Percentiles rank a stretch among this genome's conserved stretches.
phyloP scores from a whole-genome alignment of 2,329 filamentous ascomycete genomes.

The Trichoderma atrobrunneum region DNA sequence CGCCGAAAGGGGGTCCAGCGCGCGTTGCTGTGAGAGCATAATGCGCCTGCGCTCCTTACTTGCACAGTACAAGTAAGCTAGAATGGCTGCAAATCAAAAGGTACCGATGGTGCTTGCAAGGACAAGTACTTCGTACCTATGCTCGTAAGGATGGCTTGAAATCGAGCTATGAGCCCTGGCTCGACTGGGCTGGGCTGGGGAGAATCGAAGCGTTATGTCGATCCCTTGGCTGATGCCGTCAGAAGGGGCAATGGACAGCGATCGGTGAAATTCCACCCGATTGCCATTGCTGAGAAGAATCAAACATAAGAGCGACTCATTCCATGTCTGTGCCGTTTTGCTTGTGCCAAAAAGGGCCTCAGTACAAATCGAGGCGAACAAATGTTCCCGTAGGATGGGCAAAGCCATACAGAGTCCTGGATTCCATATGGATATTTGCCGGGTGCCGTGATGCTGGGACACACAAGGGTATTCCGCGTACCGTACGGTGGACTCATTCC shows the following conservation, averaged over 20 bases:
- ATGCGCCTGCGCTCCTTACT: background rate
- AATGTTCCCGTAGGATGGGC: background rate
- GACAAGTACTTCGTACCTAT: background rate
- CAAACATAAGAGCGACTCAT: background rate
- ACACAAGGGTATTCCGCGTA: background rate
- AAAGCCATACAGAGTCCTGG: background rate
- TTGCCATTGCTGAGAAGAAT: background rate
- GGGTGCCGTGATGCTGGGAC: background rate
- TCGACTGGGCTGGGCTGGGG: background rate
- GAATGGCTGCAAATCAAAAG: background rate
- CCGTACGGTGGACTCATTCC: background rate
- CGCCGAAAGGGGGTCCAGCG: background rate
- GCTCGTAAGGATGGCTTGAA: background rate
- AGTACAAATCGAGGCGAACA: background rate
- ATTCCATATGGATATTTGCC: background rate
- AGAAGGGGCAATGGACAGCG: background rate
- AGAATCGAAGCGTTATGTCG: background rate
- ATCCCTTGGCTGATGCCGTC: constrained; percentile 3
- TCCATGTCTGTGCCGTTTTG: background rate
- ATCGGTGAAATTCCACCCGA: background rate
- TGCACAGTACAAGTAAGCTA: background rate
- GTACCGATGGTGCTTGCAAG: background rate
- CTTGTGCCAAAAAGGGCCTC: background rate
- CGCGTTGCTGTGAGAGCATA: background rate
- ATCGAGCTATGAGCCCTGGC: background rate